phyloP scores from a whole-genome alignment of 306 rosid genomes.

The Quercus robur region DNA sequence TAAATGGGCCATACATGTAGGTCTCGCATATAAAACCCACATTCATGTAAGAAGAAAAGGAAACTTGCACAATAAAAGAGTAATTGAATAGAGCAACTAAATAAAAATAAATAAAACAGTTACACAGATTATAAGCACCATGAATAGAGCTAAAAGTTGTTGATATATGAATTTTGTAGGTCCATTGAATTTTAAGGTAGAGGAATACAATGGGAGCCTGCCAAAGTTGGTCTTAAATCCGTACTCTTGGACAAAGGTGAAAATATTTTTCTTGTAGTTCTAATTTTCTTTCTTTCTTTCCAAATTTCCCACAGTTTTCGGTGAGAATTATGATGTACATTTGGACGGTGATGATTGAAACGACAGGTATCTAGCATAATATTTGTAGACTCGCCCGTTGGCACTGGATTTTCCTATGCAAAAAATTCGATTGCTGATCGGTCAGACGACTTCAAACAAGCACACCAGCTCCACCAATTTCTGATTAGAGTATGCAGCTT shows the following conservation, averaged over 20 bases:
- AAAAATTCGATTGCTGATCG: constrained; percentile 17
- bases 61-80: too few species aligned
- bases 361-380: constrained; percentile 50
- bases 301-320: neutral
- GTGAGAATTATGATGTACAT: neutral
- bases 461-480: constrained; percentile 44
- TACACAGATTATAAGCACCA: neutral
- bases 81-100: neutral
- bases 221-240: constrained; percentile 46
- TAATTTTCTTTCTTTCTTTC: neutral
- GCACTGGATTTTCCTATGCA: constrained; percentile 67
- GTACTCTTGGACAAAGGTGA: constrained; percentile 75
- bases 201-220: constrained; percentile 44
- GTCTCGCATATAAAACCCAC: too few species aligned
- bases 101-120: neutral
- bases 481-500: constrained; percentile 34
- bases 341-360: neutral
- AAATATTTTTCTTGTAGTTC: neutral
- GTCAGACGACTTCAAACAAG: constrained; percentile 35
- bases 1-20: too few species aligned
- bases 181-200: constrained; percentile 41
- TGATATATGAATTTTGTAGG: constrained; percentile 32
- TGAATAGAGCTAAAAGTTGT: neutral
- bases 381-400: constrained; percentile 61
- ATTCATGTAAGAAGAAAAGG: too few species aligned